Conservation (phyloP, 345 rosid genomes). For the Capsella bursapastoris region DNA sequence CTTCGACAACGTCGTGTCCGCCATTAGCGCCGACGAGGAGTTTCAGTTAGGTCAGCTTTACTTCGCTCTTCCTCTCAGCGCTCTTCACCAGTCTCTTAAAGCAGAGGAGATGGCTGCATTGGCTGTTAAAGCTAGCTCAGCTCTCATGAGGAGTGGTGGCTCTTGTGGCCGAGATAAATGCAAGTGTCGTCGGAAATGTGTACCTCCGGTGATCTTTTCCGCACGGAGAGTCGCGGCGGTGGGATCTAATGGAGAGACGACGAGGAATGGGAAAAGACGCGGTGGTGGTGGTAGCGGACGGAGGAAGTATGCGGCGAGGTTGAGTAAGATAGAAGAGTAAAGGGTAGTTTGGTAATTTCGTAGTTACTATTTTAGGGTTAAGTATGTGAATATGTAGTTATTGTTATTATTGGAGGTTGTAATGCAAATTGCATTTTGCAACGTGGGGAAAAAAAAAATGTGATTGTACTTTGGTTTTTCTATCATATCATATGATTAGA, state of each 20-base stretch:
- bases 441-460: slow-evolving; percentile 21
- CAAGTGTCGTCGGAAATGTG: slow-evolving; percentile 52
- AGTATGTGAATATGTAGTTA: slow-evolving; percentile 41
- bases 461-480: slow-evolving; percentile 13
- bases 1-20: slow-evolving; percentile 71
- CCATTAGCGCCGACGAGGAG: slow-evolving; percentile 67
- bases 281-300: slow-evolving; percentile 45
- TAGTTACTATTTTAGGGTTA: slow-evolving; percentile 26
- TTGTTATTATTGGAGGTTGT: slow-evolving; percentile 10
- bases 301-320: slow-evolving; percentile 57
- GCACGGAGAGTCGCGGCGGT: slow-evolving; percentile 32
- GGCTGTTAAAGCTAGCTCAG: slow-evolving; percentile 96
- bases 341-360: slow-evolving; percentile 40
- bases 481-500: slow-evolving; percentile 25
- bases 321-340: slow-evolving; percentile 77
- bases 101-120: slow-evolving; percentile 97
- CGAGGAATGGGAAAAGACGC: slow-evolving; percentile 31
- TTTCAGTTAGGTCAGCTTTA: slow-evolving; percentile 86
- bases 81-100: slow-evolving; percentile 62
- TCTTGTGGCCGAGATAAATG: slow-evolving; percentile 52
- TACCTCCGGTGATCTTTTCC: slow-evolving; percentile 45
- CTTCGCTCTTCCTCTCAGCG: slow-evolving; percentile 72
- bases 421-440: slow-evolving; percentile 22
- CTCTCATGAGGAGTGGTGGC: slow-evolving; percentile 48
- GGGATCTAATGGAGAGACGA: slow-evolving; percentile 7